These are phyloP conservation scores for Euphrasia confusa DNA, from an alignment of 257 asterid genomes.

Conservation along the genomic window DNA sequence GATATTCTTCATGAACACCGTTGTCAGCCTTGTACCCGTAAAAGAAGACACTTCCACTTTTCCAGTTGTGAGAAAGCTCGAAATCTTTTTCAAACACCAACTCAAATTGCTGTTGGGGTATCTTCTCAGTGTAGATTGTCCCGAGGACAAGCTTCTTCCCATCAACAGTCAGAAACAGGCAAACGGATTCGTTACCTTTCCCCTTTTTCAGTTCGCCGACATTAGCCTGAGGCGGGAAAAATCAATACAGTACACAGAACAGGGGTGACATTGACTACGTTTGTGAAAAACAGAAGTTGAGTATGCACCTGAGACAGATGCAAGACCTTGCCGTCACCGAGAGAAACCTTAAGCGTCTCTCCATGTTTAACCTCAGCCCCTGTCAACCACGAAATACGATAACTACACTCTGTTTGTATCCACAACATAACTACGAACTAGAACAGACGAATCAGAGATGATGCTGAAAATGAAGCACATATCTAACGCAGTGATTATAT, in stretches of 20 bases:
- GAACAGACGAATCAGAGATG: background rate
- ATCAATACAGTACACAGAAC: background rate
- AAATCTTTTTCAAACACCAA: conserved; percentile 52
- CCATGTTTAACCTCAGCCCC: conserved; percentile 72
- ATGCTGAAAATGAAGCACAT: background rate
- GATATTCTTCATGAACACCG: conserved; percentile 59
- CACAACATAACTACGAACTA: background rate
- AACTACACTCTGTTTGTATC: too few relatives aligned
- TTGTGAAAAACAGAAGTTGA: background rate
- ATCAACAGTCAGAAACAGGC: conserved; percentile 48
- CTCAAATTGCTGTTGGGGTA: conserved; percentile 77
- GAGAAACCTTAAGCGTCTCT: conserved; percentile 42
- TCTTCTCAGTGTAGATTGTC: conserved; percentile 59
- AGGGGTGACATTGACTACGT: background rate
- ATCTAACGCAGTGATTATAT: background rate
- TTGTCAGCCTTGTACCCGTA: conserved; percentile 58
- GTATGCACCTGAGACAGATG: conserved; percentile 83
- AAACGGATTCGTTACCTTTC: conserved; percentile 43
- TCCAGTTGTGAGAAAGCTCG: conserved; percentile 71
- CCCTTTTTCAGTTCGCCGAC: conserved; percentile 60
- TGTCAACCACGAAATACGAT: conserved; percentile 21
- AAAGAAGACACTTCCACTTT: conserved; percentile 67
- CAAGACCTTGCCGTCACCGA: conserved; percentile 48
- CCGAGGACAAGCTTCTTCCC: conserved; percentile 72
- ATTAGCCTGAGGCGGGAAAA: conserved; percentile 37